Conservation (phyloP, 805 yeast species). For the Hanseniaspora thailandica region DNA sequence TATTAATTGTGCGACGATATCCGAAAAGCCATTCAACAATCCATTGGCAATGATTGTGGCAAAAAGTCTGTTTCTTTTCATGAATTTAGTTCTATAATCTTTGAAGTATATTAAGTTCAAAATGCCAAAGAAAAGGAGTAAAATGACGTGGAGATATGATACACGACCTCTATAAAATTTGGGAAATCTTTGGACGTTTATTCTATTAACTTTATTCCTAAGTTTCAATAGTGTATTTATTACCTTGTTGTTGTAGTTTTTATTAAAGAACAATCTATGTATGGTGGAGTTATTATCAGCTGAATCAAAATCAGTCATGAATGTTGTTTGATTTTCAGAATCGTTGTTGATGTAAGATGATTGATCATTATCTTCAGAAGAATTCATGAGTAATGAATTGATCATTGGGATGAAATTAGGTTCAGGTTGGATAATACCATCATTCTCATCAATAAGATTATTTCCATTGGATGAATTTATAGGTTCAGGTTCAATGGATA, state of each 20-base stretch:
- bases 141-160: neutral
- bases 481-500: slow-evolving; percentile 12
- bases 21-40: slow-evolving; percentile 5
- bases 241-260: neutral
- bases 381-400: neutral
- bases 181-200: neutral
- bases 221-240: neutral
- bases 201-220: neutral
- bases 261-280: slow-evolving; percentile 5
- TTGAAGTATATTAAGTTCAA: slow-evolving; percentile 2
- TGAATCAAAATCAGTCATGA: slow-evolving; percentile 10
- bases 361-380: neutral
- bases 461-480: neutral
- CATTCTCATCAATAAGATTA: neutral
- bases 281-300: neutral
- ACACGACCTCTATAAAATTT: neutral
- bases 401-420: slow-evolving; percentile 13
- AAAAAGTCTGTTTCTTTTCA: neutral
- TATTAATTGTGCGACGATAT: slow-evolving; percentile 4
- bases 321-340: neutral
- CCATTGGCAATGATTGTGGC: slow-evolving; percentile 9
- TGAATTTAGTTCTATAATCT: neutral
- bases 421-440: slow-evolving; percentile 12
- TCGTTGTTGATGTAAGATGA: neutral
- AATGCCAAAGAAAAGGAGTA: neutral